phyloP scores from a whole-genome alignment of 208 protist species.

The Polymyxa betae region DNA sequence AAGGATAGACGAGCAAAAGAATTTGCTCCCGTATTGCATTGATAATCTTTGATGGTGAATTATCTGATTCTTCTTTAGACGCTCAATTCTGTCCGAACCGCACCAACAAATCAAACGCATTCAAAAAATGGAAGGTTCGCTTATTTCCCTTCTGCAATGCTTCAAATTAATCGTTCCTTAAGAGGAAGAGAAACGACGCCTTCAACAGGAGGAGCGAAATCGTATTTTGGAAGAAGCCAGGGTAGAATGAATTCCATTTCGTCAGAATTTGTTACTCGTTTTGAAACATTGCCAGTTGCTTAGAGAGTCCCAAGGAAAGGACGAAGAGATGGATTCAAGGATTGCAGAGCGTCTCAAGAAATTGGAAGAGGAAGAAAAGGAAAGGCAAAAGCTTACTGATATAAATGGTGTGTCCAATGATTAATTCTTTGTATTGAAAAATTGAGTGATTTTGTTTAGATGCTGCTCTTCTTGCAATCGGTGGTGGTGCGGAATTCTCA shows the following conservation, averaged over 20 bases:
- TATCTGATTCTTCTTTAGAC: background rate
- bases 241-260: background rate
- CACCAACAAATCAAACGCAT: background rate
- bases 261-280: background rate
- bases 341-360: background rate
- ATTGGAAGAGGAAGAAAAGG: constrained; percentile 31
- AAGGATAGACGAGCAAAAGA: background rate
- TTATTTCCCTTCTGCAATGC: background rate
- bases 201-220: background rate
- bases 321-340: background rate
- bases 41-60: background rate
- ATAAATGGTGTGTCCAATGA: background rate
- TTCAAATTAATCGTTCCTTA: background rate
- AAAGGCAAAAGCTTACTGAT: constrained; percentile 23
- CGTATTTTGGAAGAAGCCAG: constrained; percentile 21
- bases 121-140: background rate
- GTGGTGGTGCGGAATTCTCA: constrained; percentile 7
- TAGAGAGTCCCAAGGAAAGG: background rate
- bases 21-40: background rate
- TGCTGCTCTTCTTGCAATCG: background rate
- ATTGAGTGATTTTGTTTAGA: background rate
- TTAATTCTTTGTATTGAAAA: background rate
- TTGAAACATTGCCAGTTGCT: background rate
- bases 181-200: constrained; percentile 46
- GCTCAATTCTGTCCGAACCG: background rate